These are phyloP conservation scores for Ophiocordyceps unilateralis DNA, from an alignment of 2,329 filamentous ascomycete genomes.

Conservation along the genomic window DNA sequence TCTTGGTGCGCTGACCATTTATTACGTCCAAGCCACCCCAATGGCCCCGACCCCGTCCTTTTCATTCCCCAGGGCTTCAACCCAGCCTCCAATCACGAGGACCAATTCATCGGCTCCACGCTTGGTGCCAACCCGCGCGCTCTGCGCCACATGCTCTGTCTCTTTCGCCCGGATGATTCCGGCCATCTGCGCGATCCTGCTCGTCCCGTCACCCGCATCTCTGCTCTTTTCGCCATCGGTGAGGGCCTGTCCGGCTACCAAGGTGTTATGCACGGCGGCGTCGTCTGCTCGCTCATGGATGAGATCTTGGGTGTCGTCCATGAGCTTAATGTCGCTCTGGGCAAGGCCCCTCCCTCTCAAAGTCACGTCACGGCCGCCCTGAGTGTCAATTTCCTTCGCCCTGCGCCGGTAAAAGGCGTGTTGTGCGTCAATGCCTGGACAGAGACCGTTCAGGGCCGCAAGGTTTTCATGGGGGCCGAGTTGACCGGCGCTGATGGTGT, in stretches of 20 bases:
- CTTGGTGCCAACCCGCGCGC: slow-evolving; percentile 10
- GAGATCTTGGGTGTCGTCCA: slow-evolving; percentile 19
- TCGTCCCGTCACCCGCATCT: slow-evolving; percentile 11
- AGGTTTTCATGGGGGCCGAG: slow-evolving; percentile 13
- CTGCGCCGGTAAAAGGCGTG: slow-evolving; percentile 3
- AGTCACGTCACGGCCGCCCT: slow-evolving; percentile 17
- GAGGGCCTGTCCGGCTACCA: slow-evolving; percentile 16
- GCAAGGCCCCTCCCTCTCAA: slow-evolving; percentile 11
- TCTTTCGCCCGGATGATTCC: slow-evolving; percentile 13
- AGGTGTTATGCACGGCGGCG: slow-evolving; percentile 18
- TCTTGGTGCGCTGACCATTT: slow-evolving; percentile 15
- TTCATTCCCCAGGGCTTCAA: slow-evolving; percentile 18
- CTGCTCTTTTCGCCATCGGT: slow-evolving; percentile 15
- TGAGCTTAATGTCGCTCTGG: slow-evolving; percentile 17
- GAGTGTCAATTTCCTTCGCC: slow-evolving; percentile 12
- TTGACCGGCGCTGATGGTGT: slow-evolving; percentile 12
- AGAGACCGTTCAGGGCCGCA: slow-evolving; percentile 16
- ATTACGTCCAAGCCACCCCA: slow-evolving; percentile 7
- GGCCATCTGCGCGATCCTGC: slow-evolving; percentile 8
- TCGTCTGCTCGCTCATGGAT: slow-evolving; percentile 17
- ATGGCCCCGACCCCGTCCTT: slow-evolving; percentile 3
- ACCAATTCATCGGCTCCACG: slow-evolving; percentile 17
- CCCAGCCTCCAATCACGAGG: slow-evolving; percentile 10
- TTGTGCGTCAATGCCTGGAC: slow-evolving; percentile 15
- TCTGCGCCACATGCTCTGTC: slow-evolving; percentile 16